Base-by-base conservation (phyloP, 1,284 basidiomycete genomes). In the Ceratobasidium sp. region DNA sequence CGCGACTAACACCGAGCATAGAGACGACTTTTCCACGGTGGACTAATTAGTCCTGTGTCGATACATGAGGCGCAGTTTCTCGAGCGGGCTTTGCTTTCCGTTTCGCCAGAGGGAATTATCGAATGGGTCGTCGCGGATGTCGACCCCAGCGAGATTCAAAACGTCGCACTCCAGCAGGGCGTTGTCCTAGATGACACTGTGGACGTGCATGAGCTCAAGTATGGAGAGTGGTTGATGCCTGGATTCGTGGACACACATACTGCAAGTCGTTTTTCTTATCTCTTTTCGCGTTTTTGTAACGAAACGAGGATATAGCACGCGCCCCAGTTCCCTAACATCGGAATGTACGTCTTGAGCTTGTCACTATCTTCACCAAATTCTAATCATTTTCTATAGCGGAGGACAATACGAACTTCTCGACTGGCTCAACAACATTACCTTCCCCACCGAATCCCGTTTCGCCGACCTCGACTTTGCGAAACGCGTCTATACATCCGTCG, bases 171-270 rank as follows among this genome's bases (percentile, higher is more conserved):
- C n/a, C 85, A 85, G 77, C 81, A 86, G 24, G 81, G 81, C 7
- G 80, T 92, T 33, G 83, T 84, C 1, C 81, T 79, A 57, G 79
- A 79, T 4, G 81, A 84, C 24, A 59, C 67, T 41, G 81, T 83
- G 45, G 81, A 85, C 57, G 59, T 88, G 6, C 80, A 89, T 0
- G 80, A 81, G 65, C 83, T 96, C 24, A 85, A 85, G 57, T 80
- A 85, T 1, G 93, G 93, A 11, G 90, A 95, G 79, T 96, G 97
- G 81, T 81, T 98, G 69, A 89, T 94, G 79, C 96, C 96, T 2
- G 96, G 96, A 17, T 91, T 97, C 80, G 86, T 97, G 73, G 95
- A 97, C 84, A 97, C 95, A 31, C 95, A 97, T 82, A 94, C 91
- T 33, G 93, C 94, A 79, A 82, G 89, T 81, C n/a, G 24, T 5